Conservation (phyloP, 768 basidiomycete genomes). For the Leucogyrophana mollusca region DNA sequence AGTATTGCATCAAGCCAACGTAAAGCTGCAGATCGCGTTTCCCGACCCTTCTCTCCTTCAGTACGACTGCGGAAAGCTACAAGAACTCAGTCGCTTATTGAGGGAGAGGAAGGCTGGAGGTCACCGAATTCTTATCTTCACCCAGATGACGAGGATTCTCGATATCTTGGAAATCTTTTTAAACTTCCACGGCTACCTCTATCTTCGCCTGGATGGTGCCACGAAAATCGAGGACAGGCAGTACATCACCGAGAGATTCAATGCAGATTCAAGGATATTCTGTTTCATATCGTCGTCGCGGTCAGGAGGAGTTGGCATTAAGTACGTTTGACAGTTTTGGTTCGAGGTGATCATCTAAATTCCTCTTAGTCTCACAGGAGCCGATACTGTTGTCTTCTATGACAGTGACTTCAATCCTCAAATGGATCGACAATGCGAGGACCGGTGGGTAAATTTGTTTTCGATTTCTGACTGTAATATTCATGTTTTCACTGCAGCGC, state of each 20-base stretch:
- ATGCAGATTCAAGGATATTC: slow-evolving; percentile 72
- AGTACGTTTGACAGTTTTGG: slow-evolving; percentile 50
- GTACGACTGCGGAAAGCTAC: slow-evolving; percentile 96
- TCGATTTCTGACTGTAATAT: neutral
- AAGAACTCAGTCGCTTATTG: slow-evolving; percentile 75
- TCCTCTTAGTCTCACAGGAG: slow-evolving; percentile 66
- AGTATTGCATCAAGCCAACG: slow-evolving; percentile 66
- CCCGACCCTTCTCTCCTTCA: slow-evolving; percentile 87
- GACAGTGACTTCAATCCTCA: slow-evolving; percentile 98
- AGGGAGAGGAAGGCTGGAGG: slow-evolving; percentile 84
- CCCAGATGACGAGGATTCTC: slow-evolving; percentile 93
- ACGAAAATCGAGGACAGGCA: slow-evolving; percentile 95
- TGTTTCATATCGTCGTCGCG: slow-evolving; percentile 88
- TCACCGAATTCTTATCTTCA: slow-evolving; percentile 92
- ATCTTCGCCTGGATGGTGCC: slow-evolving; percentile 90
- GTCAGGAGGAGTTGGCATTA: slow-evolving; percentile 90
- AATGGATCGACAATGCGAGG: slow-evolving; percentile 97
- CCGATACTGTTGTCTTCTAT: slow-evolving; percentile 96
- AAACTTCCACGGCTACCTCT: slow-evolving; percentile 90
- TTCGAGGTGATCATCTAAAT: slow-evolving; percentile 15
- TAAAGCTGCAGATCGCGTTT: slow-evolving; percentile 91
- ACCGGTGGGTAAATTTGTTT: slow-evolving; percentile 51
- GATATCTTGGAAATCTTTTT: slow-evolving; percentile 94
- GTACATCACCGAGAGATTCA: slow-evolving; percentile 86
- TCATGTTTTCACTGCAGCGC: slow-evolving; percentile 49